These are phyloP conservation scores for Fusarium sp. DNA, from an alignment of 2,329 filamentous ascomycete genomes.

Conservation along the genomic window DNA sequence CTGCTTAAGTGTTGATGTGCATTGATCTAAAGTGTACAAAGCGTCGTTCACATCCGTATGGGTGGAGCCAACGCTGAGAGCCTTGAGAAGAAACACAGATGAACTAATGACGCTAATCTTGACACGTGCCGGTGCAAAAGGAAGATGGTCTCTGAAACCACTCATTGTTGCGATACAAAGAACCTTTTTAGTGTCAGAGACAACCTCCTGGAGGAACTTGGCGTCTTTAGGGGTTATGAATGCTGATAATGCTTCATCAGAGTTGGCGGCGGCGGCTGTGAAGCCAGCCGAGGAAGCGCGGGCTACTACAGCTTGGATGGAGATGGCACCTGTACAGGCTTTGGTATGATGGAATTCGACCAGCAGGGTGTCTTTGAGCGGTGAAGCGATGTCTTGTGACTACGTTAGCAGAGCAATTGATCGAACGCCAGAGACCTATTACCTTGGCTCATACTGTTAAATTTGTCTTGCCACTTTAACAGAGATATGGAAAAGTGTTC, in stretches of 20 bases:
- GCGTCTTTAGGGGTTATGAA: constrained; percentile 33
- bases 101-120: constrained; percentile 36
- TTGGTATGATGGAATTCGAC: constrained; percentile 38
- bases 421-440: neutral
- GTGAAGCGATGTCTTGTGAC: neutral
- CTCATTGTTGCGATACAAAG: constrained; percentile 27
- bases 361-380: constrained; percentile 15
- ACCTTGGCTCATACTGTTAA: constrained; percentile 2
- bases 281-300: constrained; percentile 21
- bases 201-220: constrained; percentile 33
- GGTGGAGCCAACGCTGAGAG: constrained; percentile 24
- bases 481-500: constrained; percentile 31
- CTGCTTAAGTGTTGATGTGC: constrained; percentile 19
- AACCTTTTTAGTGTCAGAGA: constrained; percentile 30
- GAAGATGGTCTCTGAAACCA: constrained; percentile 17
- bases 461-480: constrained; percentile 27
- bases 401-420: rapidly evolving
- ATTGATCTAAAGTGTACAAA: constrained; percentile 24
- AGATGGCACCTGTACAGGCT: constrained; percentile 33
- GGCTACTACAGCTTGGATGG: constrained; percentile 36
- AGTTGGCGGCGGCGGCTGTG: neutral
- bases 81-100: constrained; percentile 39
- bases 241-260: constrained; percentile 14
- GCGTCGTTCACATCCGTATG: constrained; percentile 29
- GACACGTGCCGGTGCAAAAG: constrained; percentile 30